Conservation (phyloP, 805 yeast species). For the Saturnispora saitoi region DNA sequence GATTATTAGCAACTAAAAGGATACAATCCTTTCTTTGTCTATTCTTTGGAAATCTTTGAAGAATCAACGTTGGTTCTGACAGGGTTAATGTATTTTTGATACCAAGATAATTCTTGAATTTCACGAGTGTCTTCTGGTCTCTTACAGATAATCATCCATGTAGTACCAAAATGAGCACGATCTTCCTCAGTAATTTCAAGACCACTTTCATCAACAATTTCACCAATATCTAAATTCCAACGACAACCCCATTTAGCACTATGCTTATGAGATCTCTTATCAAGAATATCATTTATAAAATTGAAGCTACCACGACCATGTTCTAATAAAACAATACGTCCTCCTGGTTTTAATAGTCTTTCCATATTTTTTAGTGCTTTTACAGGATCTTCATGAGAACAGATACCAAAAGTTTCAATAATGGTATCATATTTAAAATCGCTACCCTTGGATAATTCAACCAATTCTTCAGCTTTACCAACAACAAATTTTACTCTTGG, state of each 20-base stretch:
- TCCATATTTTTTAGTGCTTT: constrained; percentile 69
- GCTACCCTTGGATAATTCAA: constrained; percentile 35
- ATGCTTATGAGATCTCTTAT: constrained; percentile 73
- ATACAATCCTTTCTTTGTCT: neutral
- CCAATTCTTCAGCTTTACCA: constrained; percentile 80
- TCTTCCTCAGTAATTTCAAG: constrained; percentile 73
- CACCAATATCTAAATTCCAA: constrained; percentile 94
- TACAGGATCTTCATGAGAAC: constrained; percentile 93
- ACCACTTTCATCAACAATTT: constrained; percentile 74
- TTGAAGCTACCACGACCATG: constrained; percentile 86
- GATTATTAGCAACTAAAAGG: neutral
- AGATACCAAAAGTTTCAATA: constrained; percentile 87
- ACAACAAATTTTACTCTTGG: constrained; percentile 77
- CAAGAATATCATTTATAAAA: constrained; percentile 70
- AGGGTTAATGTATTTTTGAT: constrained; percentile 40
- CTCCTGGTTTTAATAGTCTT: constrained; percentile 73
- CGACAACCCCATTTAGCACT: constrained; percentile 93
- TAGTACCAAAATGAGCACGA: constrained; percentile 84
- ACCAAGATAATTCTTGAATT: constrained; percentile 38
- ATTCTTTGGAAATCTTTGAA: constrained; percentile 12
- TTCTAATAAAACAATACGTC: constrained; percentile 78
- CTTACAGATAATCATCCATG: constrained; percentile 78
- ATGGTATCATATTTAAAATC: constrained; percentile 75
- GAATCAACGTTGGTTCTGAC: constrained; percentile 27
- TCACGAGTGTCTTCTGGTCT: constrained; percentile 55